Conservation (phyloP, 371 early-diverging fungal genomes). For the Mucor indicus region DNA sequence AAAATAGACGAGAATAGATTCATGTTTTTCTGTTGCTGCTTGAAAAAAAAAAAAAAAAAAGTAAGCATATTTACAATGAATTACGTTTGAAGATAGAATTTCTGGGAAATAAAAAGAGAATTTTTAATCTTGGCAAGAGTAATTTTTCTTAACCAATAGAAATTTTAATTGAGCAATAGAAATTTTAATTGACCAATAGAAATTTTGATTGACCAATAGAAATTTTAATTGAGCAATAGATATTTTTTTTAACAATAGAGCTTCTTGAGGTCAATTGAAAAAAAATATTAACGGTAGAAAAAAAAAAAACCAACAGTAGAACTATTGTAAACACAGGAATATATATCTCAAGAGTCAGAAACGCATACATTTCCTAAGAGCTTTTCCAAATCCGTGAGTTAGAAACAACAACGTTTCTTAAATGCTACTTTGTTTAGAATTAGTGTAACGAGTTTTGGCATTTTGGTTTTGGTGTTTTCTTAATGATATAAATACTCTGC, state of each 20-base stretch:
- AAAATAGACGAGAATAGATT: conserved; percentile 13
- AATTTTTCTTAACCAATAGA: no score
- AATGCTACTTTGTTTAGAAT: no score
- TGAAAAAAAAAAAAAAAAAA: not conserved
- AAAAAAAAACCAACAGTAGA: conserved; percentile 2
- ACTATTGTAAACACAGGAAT: conserved; percentile 9
- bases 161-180: not conserved
- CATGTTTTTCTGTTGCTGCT: no score
- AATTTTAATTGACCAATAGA: conserved; percentile 1
- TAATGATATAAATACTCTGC: conserved; percentile 10
- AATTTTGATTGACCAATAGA: no score
- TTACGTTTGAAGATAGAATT: not conserved
- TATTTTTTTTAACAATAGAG: conserved; percentile 5
- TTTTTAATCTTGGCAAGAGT: no score
- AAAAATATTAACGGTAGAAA: not conserved
- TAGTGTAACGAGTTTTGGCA: conserved; percentile 8
- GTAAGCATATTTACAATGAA: not conserved
- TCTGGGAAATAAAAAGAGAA: no score
- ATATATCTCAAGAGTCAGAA: conserved; percentile 16
- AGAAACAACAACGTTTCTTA: no score
- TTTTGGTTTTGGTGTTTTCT: conserved; percentile 10
- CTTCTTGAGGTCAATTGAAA: conserved; percentile 5
- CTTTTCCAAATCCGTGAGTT: conserved; percentile 17
- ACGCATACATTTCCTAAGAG: conserved; percentile 14
- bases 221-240: not conserved